phyloP scores from a whole-genome alignment of 805 yeast species.

The Novakomyces olei region DNA sequence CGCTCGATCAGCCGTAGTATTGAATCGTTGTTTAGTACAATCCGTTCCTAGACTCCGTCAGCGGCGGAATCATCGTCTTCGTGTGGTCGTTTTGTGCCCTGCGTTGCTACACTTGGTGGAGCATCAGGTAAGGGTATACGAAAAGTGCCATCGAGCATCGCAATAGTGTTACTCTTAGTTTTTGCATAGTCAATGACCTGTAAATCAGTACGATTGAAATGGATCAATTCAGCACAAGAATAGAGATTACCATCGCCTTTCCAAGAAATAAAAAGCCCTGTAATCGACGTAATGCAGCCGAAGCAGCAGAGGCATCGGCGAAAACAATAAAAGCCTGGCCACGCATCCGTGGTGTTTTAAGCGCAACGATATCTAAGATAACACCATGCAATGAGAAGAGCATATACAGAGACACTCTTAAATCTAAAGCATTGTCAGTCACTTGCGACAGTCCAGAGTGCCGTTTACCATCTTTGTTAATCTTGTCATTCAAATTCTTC shows the following conservation, averaged over 20 bases:
- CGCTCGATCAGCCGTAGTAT: too few species aligned
- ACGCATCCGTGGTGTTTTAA: constrained; percentile 19
- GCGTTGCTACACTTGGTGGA: too few species aligned
- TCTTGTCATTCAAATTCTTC: constrained; percentile 19
- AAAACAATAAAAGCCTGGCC: constrained; percentile 24
- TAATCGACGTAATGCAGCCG: constrained; percentile 14
- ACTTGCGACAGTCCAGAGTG: too few species aligned
- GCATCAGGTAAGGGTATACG: too few species aligned
- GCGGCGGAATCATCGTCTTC: too few species aligned
- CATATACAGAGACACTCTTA: constrained; percentile 16
- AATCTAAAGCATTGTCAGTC: constrained; percentile 3
- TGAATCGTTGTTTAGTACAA: too few species aligned
- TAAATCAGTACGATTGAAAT: background rate
- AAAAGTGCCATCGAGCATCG: too few species aligned
- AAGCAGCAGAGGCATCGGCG: constrained; percentile 13
- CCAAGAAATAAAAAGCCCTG: constrained; percentile 17
- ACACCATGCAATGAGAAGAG: constrained; percentile 20
- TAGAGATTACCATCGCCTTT: constrained; percentile 12
- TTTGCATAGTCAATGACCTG: constrained; percentile 14
- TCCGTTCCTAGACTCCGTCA: too few species aligned
- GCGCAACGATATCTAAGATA: constrained; percentile 17
- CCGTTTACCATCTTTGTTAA: constrained; percentile 15
- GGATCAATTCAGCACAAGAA: background rate
- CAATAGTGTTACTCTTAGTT: constrained; percentile 13
- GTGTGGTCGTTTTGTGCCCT: too few species aligned